Evolutionary conservation across 495 filamentous ascomycete genomes (phyloP).

Genomic region (Xylaria nigripes): DNA sequence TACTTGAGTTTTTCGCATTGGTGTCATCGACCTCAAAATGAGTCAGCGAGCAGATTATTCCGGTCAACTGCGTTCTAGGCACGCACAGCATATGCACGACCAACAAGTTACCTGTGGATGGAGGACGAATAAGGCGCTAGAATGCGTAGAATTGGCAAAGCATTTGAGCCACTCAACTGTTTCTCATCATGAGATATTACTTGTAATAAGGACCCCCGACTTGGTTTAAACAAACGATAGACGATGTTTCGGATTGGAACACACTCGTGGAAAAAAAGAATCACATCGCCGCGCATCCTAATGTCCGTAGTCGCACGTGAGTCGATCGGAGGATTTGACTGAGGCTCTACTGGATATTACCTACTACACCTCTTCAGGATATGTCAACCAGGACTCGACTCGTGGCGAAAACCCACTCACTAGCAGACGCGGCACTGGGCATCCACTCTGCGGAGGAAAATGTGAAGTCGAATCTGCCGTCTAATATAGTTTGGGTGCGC

Average conservation of each 20-base stretch:
- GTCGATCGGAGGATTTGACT: constrained; percentile 2
- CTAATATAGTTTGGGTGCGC: no score
- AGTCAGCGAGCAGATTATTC: constrained; percentile 22
- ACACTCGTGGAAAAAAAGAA: constrained; percentile 16
- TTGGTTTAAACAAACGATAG: no score
- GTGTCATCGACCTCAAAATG: not conserved
- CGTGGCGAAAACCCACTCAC: no score
- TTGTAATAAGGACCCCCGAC: no score
- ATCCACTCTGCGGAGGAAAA: no score
- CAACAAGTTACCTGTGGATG: constrained; percentile 37
- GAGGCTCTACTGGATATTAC: constrained; percentile 19
- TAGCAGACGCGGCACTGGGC: no score
- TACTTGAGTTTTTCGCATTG: not conserved
- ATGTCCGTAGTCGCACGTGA: constrained; percentile 12
- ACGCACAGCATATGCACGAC: constrained; percentile 28
- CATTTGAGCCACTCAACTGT: no score
- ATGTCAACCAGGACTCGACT: no score
- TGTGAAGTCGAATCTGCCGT: no score
- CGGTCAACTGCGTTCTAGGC: constrained; percentile 28
- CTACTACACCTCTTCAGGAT: constrained; percentile 28
- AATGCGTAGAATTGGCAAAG: constrained; percentile 26
- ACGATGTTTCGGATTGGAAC: constrained; percentile 20
- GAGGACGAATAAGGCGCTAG: constrained; percentile 24
- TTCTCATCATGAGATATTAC: no score
- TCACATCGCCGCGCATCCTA: constrained; percentile 19